Evolutionary conservation across 352 stramenopile genomes (phyloP).

Genomic region (Phytopythium delawarense): DNA sequence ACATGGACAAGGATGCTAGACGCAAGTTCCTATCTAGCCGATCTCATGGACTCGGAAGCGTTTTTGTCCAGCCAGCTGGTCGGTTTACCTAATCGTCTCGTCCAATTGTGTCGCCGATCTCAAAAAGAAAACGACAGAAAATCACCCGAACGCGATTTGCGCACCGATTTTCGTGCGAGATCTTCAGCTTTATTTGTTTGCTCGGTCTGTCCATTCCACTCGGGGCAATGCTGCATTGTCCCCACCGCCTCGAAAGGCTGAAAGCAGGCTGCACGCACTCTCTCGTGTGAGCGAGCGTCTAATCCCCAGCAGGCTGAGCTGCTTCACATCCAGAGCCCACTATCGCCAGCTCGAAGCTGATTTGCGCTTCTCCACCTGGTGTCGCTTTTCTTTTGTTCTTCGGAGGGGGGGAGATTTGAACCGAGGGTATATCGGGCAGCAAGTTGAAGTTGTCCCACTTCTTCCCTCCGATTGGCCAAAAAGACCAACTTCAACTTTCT

Average conservation of each 20-base stretch:
- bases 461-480: constrained; percentile 22
- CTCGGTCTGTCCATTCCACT: neutral
- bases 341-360: neutral
- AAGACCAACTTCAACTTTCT: constrained; percentile 22
- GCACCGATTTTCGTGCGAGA: neutral
- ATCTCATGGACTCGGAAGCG: too few relatives aligned
- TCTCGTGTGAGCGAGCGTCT: too few relatives aligned
- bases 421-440: neutral
- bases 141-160: neutral
- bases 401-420: neutral
- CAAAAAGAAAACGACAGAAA: neutral
- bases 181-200: neutral
- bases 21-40: too few relatives aligned
- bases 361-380: neutral
- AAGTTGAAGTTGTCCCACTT: constrained; percentile 35
- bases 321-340: neutral
- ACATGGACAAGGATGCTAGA: too few relatives aligned
- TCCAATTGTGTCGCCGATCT: constrained; percentile 1
- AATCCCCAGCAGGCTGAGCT: too few relatives aligned
- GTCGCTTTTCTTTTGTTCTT: constrained; percentile 6
- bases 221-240: too few relatives aligned
- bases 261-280: too few relatives aligned
- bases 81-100: neutral
- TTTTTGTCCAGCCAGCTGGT: neutral
- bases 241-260: too few relatives aligned